A percentile compares a stretch with the other conserved stretches of the same genome.
phyloP scores from a whole-genome alignment of 164 flowering plant genomes.

The Tinospora cordifolia region DNA sequence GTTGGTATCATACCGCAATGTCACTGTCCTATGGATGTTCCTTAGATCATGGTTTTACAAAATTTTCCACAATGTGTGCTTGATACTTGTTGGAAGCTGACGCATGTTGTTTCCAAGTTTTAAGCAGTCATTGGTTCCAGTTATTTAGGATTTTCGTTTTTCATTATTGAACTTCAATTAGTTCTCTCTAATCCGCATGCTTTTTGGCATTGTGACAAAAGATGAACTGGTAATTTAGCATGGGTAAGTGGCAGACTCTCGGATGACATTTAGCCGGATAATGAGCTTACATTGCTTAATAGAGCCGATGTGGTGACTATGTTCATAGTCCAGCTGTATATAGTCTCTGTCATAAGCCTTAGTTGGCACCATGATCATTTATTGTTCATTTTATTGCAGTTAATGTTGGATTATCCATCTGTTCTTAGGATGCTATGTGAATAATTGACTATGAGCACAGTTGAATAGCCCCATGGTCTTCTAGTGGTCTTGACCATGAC shows the following conservation, averaged over 20 bases:
- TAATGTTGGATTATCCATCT: no score
- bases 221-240: background rate
- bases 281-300: background rate
- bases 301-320: background rate
- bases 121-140: background rate
- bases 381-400: no score
- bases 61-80: background rate
- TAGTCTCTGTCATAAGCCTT: background rate
- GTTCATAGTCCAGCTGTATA: background rate
- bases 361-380: no score
- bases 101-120: background rate
- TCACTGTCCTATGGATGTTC: background rate
- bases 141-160: background rate
- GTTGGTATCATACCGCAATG: background rate
- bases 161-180: background rate
- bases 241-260: background rate
- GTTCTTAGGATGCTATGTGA: no score
- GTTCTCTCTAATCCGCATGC: background rate
- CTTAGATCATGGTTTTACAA: background rate
- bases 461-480: no score
- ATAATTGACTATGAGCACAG: no score
- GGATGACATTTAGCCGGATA: background rate
- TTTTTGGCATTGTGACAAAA: background rate
- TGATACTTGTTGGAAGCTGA: background rate
- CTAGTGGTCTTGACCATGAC: no score